Conservation (phyloP, 345 rosid genomes). For the Kernera saxatilis region DNA sequence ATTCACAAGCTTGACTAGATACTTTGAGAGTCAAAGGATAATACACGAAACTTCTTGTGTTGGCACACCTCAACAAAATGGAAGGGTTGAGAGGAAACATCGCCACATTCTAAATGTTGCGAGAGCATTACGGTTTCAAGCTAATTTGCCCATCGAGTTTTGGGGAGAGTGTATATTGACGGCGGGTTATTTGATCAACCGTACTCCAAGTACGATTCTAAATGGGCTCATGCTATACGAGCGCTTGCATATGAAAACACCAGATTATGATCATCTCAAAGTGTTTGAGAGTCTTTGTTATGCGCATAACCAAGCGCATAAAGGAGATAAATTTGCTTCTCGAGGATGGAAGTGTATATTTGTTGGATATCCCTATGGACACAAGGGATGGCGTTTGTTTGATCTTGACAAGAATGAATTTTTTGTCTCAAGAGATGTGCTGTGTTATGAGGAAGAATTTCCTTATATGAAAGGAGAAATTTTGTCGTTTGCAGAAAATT, state of each 20-base stretch:
- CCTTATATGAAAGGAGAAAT: too few species aligned
- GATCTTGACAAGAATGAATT: neutral
- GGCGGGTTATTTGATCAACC: neutral
- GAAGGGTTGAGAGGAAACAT: neutral
- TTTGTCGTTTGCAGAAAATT: too few species aligned
- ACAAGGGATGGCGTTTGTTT: neutral
- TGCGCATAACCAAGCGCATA: neutral
- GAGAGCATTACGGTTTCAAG: neutral
- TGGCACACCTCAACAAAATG: neutral
- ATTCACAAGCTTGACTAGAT: neutral
- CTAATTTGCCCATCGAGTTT: neutral
- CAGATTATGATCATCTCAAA: neutral
- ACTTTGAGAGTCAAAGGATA: neutral
- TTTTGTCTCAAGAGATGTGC: neutral
- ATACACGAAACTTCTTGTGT: neutral
- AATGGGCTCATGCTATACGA: neutral
- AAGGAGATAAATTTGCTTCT: neutral
- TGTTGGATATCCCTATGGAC: neutral
- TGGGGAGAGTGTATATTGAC: neutral
- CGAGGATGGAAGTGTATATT: neutral
- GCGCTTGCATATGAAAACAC: neutral
- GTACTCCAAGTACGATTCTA: fast-evolving
- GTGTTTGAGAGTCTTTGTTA: neutral
- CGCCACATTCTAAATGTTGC: neutral
- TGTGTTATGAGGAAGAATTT: neutral